A percentile compares a stretch with the other conserved stretches of the same genome.
Conservation (phyloP, 2,329 filamentous ascomycete genomes). For the Tolypocladium ophioglossoides region DNA sequence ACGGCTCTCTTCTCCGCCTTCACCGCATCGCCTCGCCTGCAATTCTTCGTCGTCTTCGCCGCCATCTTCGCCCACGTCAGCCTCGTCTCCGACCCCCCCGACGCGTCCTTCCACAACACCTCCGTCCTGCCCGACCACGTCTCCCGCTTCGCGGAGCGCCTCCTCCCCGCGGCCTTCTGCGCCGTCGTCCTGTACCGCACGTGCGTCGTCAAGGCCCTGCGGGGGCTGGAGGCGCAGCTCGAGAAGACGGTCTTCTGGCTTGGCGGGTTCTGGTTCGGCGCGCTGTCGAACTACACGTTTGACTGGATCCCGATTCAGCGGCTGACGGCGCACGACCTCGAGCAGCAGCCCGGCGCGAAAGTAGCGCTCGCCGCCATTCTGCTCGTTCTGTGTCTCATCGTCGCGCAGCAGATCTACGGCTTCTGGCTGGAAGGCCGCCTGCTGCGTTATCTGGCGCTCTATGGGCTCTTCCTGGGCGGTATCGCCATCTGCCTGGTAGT, state of each 20-base stretch:
- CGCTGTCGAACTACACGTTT: conserved; percentile 90
- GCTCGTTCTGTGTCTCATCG: conserved; percentile 55
- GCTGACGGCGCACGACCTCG: conserved; percentile 77
- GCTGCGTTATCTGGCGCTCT: conserved; percentile 66
- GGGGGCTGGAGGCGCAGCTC: conserved; percentile 66
- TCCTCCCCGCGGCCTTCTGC: conserved; percentile 79
- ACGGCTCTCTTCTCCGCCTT: conserved; percentile 70
- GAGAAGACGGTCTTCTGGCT: conserved; percentile 89
- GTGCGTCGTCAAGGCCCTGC: conserved; percentile 59
- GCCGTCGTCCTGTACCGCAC: conserved; percentile 82
- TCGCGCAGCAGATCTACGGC: conserved; percentile 68
- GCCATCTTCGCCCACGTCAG: conserved; percentile 88
- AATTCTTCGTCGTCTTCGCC: conserved; percentile 76
- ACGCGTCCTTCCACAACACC: conserved; percentile 65
- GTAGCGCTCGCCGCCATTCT: conserved; percentile 73
- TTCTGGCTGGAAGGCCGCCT: conserved; percentile 80
- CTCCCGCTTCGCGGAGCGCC: conserved; percentile 49
- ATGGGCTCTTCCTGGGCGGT: conserved; percentile 52
- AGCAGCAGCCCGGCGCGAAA: conserved; percentile 80
- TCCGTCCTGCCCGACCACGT: conserved; percentile 3
- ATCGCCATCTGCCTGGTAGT: conserved; percentile 62
- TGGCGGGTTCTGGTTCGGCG: conserved; percentile 84
- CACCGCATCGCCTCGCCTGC: conserved; percentile 64
- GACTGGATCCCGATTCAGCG: conserved; percentile 88
- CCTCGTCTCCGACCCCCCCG: conserved; percentile 78